Percentiles rank a stretch among this genome's conserved stretches.
Evolutionary conservation across 345 rosid species (phyloP).

Genomic region (Barbarea vulgaris): DNA sequence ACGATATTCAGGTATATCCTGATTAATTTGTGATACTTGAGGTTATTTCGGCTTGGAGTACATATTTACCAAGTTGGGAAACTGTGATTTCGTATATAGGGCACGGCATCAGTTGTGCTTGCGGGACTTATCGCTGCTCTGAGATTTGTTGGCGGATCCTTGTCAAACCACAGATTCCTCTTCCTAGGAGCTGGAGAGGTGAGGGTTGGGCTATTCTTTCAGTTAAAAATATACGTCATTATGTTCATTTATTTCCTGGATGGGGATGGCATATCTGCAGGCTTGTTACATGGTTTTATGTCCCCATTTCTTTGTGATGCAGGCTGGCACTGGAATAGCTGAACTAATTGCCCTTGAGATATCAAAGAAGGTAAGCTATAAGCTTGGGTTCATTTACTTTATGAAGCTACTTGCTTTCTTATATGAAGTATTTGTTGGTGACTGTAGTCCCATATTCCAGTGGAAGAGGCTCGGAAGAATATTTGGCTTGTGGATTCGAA

Average conservation of each 20-base stretch:
- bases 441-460: slow-evolving; percentile 68
- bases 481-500: slow-evolving; percentile 95
- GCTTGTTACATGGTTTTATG: slow-evolving; percentile 1
- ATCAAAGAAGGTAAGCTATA: slow-evolving; percentile 69
- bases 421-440: slow-evolving; percentile 13
- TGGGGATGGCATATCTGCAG: slow-evolving; percentile 12
- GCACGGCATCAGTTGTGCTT: slow-evolving; percentile 98
- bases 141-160: slow-evolving; percentile 70
- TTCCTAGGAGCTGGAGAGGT: slow-evolving; percentile 99
- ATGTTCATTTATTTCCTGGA: slow-evolving; percentile 1
- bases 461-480: slow-evolving; percentile 82
- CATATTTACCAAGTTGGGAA: slow-evolving; percentile 7
- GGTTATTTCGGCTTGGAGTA: neutral
- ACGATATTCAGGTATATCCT: slow-evolving; percentile 84
- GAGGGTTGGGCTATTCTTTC: slow-evolving; percentile 27
- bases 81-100: slow-evolving; percentile 50
- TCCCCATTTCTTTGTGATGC: slow-evolving; percentile 33
- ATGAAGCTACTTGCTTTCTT: slow-evolving; percentile 24
- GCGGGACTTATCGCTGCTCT: slow-evolving; percentile 89
- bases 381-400: slow-evolving; percentile 8
- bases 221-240: neutral
- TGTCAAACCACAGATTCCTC: slow-evolving; percentile 79
- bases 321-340: slow-evolving; percentile 99
- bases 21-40: slow-evolving; percentile 16
- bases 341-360: slow-evolving; percentile 93